Base-by-base conservation (phyloP, 2,329 filamentous ascomycete genomes). In the Diaporthe citriasiana region DNA sequence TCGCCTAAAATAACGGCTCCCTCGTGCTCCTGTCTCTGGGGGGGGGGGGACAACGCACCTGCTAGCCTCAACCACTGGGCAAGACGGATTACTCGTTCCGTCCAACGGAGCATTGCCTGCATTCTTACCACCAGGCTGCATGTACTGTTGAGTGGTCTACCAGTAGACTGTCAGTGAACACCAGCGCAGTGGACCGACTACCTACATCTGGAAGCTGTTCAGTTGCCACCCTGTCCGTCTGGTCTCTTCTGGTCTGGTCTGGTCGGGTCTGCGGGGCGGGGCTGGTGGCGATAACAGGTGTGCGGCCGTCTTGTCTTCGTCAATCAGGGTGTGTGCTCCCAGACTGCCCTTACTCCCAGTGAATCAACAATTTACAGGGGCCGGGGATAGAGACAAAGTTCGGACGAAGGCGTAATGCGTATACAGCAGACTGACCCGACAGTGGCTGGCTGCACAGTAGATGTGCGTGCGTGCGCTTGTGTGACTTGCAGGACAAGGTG, bases 51-150 rank as follows among this genome's bases (percentile, higher is more conserved):
- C 42, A 33, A 27, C 63, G 45, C 45, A 53, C 45, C 66, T 57
- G 33, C 25, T 33, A 66, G 40, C 51, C 69, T 47, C 71, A 50
- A 42, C 60, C 71, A 42, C 60, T 73, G 40, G 50, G 27, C 40
- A 51, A 13, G 30, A 35, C 63, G 53, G 55, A 69, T 63, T 69
- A n/a, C 70, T 72, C 55, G 53, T 70, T 68, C 70, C 70, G 70
- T 56, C 56, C 55, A 69, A 40, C 70, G 40, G 70, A 68, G 53
- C 55, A 35, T 56, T 50, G 35, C 51, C 51, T 57, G 33, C 63
- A 51, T 59, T 40, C 63, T 66, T 47, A 50, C 60, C 60, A 66
- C 30, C 60, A 66, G 9, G 60, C 45, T 38, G 45, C 27, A 33
- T 50, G 42, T 50, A 25, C 22, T 50, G 40, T 47, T 22, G 19